A percentile compares a stretch with the other conserved stretches of the same genome.
These are phyloP conservation scores for Hymenoscyphus occultus DNA, from an alignment of 2,329 filamentous ascomycete genomes.

Conservation along the genomic window DNA sequence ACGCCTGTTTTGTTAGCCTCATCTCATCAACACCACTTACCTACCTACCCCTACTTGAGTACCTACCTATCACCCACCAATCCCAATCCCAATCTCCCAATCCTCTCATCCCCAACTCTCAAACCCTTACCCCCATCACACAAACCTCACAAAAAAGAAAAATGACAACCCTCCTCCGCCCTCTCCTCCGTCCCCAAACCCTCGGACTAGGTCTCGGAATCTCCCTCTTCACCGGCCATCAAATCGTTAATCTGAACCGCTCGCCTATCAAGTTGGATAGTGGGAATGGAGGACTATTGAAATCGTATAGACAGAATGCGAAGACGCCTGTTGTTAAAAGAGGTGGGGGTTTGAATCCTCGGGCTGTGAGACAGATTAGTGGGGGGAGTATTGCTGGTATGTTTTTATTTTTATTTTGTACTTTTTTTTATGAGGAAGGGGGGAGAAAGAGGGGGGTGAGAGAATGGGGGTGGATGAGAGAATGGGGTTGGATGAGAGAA, in stretches of 20 bases:
- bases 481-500: no score
- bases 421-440: no score
- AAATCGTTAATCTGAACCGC: constrained; percentile 28
- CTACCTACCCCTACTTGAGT: no score
- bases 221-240: constrained; percentile 34
- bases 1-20: no score
- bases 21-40: no score
- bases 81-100: neutral
- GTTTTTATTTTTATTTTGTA: constrained; percentile 6
- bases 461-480: neutral
- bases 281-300: constrained; percentile 12
- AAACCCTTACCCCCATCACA: neutral
- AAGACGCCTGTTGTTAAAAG: constrained; percentile 22
- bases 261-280: constrained; percentile 36
- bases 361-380: constrained; percentile 35
- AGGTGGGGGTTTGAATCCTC: constrained; percentile 27
- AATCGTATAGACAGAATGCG: constrained; percentile 34
- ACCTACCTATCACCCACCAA: no score
- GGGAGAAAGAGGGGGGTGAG: neutral
- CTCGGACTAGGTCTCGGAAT: constrained; percentile 39
- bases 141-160: neutral
- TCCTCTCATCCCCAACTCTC: neutral
- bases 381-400: constrained; percentile 34
- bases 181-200: constrained; percentile 32
- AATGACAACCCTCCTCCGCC: constrained; percentile 8